Evolutionary conservation across 371 early-diverging fungal species (phyloP).

Genomic region (Parasitella parasitica): DNA sequence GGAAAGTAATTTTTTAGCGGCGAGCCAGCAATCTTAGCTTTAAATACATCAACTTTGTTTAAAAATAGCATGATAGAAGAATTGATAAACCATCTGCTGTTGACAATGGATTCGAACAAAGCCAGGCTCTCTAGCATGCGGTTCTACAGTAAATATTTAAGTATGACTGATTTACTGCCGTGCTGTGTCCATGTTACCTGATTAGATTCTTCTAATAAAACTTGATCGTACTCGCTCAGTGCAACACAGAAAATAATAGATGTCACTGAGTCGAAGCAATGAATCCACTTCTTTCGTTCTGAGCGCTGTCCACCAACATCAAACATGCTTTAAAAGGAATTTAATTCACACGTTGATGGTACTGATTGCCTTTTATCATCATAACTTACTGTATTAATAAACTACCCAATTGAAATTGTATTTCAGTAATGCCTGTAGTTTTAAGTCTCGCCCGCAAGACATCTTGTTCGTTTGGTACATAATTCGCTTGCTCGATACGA

Average conservation of each 20-base stretch:
- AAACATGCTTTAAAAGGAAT: conserved; percentile 55
- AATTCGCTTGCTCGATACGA: conserved; percentile 58
- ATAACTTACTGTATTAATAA: conserved; percentile 57
- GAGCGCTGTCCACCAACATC: conserved; percentile 79
- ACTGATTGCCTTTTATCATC: not conserved
- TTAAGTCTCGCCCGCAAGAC: conserved; percentile 81
- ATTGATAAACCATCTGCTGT: conserved; percentile 73
- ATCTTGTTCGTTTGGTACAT: conserved; percentile 67
- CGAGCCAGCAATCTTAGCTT: conserved; percentile 62
- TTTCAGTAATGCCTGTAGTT: conserved; percentile 85
- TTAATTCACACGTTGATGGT: not conserved
- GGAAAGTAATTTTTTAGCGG: conserved; percentile 65
- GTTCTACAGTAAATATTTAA: conserved; percentile 42
- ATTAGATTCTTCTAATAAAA: conserved; percentile 69
- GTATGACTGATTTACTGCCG: not conserved
- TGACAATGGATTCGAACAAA: conserved; percentile 79
- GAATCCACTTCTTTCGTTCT: conserved; percentile 92
- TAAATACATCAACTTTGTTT: conserved; percentile 84
- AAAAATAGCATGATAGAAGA: conserved; percentile 82
- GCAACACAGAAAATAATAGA: conserved; percentile 73
- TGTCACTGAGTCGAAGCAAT: conserved; percentile 83
- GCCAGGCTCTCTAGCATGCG: conserved; percentile 79
- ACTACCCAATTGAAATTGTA: conserved; percentile 71
- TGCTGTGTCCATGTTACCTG: conserved; percentile 37
- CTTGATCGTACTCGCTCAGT: conserved; percentile 71